phyloP scores from a whole-genome alignment of 2,329 filamentous ascomycete species.

The Fusarium sp. region DNA sequence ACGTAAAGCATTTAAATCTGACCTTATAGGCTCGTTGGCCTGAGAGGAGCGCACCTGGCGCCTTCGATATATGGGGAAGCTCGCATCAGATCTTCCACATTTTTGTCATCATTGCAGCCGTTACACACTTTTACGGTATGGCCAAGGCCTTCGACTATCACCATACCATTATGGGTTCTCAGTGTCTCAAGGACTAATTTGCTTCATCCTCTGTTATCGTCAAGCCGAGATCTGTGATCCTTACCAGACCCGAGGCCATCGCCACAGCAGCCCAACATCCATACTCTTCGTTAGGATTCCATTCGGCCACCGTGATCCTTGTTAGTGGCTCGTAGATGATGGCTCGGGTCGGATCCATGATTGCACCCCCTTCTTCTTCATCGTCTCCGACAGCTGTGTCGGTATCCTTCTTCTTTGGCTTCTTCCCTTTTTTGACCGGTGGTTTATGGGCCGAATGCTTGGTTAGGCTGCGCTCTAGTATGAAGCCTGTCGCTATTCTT shows the following conservation, averaged over 20 bases:
- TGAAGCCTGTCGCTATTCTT: constrained; percentile 62
- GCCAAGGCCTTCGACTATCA: constrained; percentile 86
- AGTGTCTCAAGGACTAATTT: constrained; percentile 51
- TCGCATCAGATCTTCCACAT: constrained; percentile 98
- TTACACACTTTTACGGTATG: constrained; percentile 82
- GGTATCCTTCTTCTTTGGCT: constrained; percentile 49
- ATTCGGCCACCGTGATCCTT: constrained; percentile 68
- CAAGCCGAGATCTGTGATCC: constrained; percentile 71
- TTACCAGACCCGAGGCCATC: constrained; percentile 72
- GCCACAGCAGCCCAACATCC: constrained; percentile 74
- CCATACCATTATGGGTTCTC: constrained; percentile 68
- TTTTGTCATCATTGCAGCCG: constrained; percentile 83
- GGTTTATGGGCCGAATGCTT: constrained; percentile 53
- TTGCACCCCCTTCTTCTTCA: constrained; percentile 45
- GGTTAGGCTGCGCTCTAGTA: constrained; percentile 60
- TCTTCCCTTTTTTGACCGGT: constrained; percentile 50
- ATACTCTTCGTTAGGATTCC: constrained; percentile 74
- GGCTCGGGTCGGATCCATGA: constrained; percentile 53
- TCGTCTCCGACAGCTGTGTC: constrained; percentile 45
- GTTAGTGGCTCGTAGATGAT: constrained; percentile 70
- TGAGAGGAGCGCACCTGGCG: constrained; percentile 79
- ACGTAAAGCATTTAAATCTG: constrained; percentile 1
- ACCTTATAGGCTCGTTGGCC: constrained; percentile 75
- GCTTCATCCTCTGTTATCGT: constrained; percentile 43
- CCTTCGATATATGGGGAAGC: constrained; percentile 89